Percentiles rank a stretch among this genome's conserved stretches.
Conservation (phyloP, 139 green algal species). For the Chloropicon primus region DNA sequence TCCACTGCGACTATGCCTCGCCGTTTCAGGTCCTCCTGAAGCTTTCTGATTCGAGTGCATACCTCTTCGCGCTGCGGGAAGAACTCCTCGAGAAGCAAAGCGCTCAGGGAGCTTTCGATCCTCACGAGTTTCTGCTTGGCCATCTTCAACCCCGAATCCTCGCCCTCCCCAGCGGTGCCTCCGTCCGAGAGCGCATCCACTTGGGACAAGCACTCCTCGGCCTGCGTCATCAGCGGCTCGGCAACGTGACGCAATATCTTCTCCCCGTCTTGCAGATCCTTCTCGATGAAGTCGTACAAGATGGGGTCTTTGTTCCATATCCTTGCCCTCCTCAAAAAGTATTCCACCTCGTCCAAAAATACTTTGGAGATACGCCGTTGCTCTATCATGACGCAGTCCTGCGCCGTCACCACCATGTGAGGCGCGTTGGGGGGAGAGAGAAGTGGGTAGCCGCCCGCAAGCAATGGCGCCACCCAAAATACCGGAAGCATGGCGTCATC, state of each 20-base stretch:
- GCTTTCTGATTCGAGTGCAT: not conserved
- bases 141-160: no score
- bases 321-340: not conserved
- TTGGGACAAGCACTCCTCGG: no score
- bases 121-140: no score
- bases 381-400: conserved; percentile 18
- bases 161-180: no score
- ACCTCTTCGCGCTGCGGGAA: not conserved
- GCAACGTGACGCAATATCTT: not conserved
- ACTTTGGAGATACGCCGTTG: conserved; percentile 3
- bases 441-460: conserved; percentile 11
- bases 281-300: conserved; percentile 2
- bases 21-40: not conserved
- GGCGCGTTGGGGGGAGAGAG: conserved; percentile 13
- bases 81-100: not conserved
- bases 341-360: conserved; percentile 15
- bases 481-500: conserved; percentile 1
- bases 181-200: no score
- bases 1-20: not conserved
- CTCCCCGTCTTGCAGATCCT: not conserved
- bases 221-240: not conserved
- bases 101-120: not conserved
- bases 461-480: conserved; percentile 10
- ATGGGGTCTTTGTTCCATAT: not conserved
- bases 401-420: conserved; percentile 14